Conservation (phyloP, 768 basidiomycete genomes). For the Lactifluus hygrophoroides region DNA sequence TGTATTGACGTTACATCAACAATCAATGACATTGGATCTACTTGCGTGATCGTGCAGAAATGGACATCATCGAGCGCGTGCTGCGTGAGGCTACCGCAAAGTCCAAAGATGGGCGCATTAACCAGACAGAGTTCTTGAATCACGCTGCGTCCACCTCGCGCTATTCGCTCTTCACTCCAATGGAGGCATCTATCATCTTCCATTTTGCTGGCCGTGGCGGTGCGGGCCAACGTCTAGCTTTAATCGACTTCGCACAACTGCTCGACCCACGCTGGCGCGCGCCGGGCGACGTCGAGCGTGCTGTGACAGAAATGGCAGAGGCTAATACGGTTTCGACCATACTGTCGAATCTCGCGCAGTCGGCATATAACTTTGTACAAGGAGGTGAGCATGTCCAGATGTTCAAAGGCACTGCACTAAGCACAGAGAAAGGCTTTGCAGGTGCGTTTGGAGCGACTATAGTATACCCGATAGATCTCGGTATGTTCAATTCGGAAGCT, state of each 20-base stretch:
- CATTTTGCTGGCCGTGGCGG: constrained; percentile 89
- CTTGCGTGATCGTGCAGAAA: constrained; percentile 41
- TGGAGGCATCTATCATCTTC: constrained; percentile 98
- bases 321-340: constrained; percentile 33
- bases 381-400: constrained; percentile 49
- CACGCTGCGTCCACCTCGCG: constrained; percentile 79
- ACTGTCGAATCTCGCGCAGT: constrained; percentile 51
- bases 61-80: constrained; percentile 95
- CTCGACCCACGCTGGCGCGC: constrained; percentile 85
- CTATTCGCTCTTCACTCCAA: constrained; percentile 92
- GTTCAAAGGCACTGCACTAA: neutral
- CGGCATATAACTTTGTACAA: constrained; percentile 78
- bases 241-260: constrained; percentile 88
- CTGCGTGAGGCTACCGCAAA: constrained; percentile 85
- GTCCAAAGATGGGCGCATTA: constrained; percentile 92
- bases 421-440: constrained; percentile 56
- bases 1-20: neutral
- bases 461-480: constrained; percentile 94
- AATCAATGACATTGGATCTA: neutral
- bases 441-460: constrained; percentile 96
- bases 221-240: constrained; percentile 58
- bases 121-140: constrained; percentile 91
- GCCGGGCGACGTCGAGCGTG: constrained; percentile 45
- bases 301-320: constrained; percentile 24
- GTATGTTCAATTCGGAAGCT: constrained; percentile 36